A percentile compares a stretch with the other conserved stretches of the same genome.
Evolutionary conservation across 306 rosid species (phyloP).

Genomic region (Acacia melanoxylon): DNA sequence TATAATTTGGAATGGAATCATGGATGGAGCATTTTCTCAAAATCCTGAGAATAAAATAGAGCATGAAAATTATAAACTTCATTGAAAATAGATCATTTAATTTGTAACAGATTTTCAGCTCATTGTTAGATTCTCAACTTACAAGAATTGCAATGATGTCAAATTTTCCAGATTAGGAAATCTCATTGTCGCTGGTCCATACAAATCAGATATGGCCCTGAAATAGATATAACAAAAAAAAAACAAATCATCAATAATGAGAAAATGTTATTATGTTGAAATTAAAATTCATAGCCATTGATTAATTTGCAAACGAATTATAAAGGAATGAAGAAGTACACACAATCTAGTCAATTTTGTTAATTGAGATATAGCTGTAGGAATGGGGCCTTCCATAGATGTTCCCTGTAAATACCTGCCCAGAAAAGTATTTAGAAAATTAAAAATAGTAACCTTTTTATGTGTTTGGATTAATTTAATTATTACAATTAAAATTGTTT

Average conservation of each 20-base stretch:
- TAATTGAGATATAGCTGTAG: constrained; percentile 50
- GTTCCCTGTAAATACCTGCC: neutral
- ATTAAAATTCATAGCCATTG: neutral
- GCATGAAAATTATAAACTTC: neutral
- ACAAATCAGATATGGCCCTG: neutral
- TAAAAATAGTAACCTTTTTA: no score
- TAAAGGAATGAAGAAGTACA: constrained; percentile 26
- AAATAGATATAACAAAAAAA: neutral
- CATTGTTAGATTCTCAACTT: constrained; percentile 34
- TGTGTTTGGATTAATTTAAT: no score
- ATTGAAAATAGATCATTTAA: neutral
- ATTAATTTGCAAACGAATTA: no score
- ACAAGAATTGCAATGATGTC: constrained; percentile 38
- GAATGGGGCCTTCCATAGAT: constrained; percentile 25
- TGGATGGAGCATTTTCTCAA: constrained; percentile 74
- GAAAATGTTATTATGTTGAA: neutral
- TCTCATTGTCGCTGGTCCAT: constrained; percentile 11
- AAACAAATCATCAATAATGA: neutral
- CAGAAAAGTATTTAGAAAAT: no score
- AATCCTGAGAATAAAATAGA: constrained; percentile 46
- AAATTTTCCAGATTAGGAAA: constrained; percentile 46
- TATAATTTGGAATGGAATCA: constrained; percentile 46
- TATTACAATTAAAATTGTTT: no score
- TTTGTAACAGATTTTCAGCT: no score
- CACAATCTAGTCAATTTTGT: constrained; percentile 48